Evolutionary conservation across 2,329 filamentous ascomycete species (phyloP).

Genomic region (Fusarium multiceps): DNA sequence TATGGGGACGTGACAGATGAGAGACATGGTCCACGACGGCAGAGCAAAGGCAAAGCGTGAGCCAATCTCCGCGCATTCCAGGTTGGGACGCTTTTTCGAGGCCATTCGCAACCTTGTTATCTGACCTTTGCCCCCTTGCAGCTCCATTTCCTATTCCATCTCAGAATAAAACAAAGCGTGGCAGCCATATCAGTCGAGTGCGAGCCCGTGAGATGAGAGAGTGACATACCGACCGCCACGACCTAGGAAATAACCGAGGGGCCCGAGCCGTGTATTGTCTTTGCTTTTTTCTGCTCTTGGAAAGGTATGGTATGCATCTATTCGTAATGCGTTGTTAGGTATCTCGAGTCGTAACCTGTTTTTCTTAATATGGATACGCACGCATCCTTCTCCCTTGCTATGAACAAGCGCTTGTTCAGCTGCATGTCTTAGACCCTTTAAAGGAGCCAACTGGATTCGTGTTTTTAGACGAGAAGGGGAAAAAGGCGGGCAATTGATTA

Average conservation of each 20-base stretch:
- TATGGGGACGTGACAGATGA: constrained; percentile 28
- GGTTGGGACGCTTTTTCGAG: constrained; percentile 1
- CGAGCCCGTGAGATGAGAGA: background rate
- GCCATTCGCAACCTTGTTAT: constrained; percentile 19
- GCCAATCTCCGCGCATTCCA: constrained; percentile 34
- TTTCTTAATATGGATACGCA: constrained; percentile 4
- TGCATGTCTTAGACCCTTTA: constrained; percentile 36
- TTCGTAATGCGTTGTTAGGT: background rate
- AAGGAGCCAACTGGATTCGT: constrained; percentile 6
- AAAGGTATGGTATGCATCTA: background rate
- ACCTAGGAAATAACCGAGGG: constrained; percentile 25
- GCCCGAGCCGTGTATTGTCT: constrained; percentile 24
- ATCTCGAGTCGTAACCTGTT: constrained; percentile 6
- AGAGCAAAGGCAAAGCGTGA: constrained; percentile 14
- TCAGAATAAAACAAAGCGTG: constrained; percentile 7
- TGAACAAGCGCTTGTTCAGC: constrained; percentile 5
- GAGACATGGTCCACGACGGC: constrained; percentile 21
- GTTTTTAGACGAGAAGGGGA: constrained; percentile 2
- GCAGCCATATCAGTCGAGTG: constrained; percentile 9
- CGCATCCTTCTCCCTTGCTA: constrained; percentile 19
- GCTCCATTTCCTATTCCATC: background rate
- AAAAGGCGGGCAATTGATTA: constrained; percentile 10
- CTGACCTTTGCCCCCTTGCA: constrained; percentile 31
- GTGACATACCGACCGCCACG: background rate
- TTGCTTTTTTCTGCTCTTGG: constrained; percentile 26